phyloP scores from a whole-genome alignment of 345 rosid genomes.

The Raphanus sativus region DNA sequence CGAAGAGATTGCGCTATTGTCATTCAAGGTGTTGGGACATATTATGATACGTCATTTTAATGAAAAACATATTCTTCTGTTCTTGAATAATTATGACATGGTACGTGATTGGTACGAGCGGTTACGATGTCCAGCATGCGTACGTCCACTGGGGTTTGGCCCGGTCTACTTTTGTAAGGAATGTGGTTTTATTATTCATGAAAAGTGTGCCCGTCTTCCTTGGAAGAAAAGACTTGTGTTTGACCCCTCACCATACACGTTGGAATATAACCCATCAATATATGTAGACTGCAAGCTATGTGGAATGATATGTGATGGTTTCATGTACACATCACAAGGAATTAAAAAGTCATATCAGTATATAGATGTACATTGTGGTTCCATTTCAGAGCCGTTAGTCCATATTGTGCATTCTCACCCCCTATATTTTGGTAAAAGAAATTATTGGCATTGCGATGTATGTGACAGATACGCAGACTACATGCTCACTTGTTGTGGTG shows the following conservation, averaged over 20 bases:
- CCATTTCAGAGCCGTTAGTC: neutral
- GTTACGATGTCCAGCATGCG: too few relatives aligned
- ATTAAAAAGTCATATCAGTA: neutral
- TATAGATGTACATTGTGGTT: conserved; percentile 15
- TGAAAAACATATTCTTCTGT: too few relatives aligned
- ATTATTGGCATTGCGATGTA: neutral
- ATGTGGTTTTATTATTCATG: too few relatives aligned
- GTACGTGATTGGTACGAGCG: too few relatives aligned
- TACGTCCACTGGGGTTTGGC: too few relatives aligned
- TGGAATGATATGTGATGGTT: neutral
- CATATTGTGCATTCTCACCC: conserved; percentile 4
- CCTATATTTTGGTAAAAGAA: neutral
- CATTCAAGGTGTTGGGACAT: conserved; percentile 11
- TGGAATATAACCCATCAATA: neutral
- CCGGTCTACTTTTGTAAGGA: too few relatives aligned
- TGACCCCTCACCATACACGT: neutral
- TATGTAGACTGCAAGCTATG: neutral
- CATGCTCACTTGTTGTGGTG: too few relatives aligned
- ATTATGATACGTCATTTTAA: neutral
- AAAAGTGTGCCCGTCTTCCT: neutral
- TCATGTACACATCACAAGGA: neutral
- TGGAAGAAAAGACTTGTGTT: neutral
- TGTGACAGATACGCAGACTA: too few relatives aligned
- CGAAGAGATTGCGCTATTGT: neutral
- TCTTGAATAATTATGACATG: too few relatives aligned